Evolutionary conservation across 2,329 filamentous ascomycete genomes (phyloP).

Genomic region (Tolypocladium tundrense): DNA sequence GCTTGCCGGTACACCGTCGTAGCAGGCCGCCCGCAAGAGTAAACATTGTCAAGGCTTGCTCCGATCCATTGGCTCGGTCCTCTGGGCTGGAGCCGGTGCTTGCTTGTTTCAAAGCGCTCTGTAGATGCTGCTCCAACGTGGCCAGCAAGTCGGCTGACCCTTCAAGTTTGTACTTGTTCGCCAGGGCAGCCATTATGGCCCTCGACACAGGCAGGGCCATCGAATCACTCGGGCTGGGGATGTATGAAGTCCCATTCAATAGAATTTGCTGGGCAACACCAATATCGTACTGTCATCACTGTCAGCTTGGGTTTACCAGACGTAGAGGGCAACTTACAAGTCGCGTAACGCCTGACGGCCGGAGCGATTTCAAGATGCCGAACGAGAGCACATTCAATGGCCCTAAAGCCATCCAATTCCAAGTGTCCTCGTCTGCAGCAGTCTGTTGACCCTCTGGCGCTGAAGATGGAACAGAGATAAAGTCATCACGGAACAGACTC

Average conservation of each 20-base stretch:
- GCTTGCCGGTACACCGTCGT: constrained; percentile 25
- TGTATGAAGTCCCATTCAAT: constrained; percentile 13
- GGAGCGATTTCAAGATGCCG: constrained; percentile 27
- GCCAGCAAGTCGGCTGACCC: constrained; percentile 14
- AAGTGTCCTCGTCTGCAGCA: constrained; percentile 6
- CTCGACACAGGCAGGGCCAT: constrained; percentile 16
- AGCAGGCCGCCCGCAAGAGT: constrained; percentile 27
- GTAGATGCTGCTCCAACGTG: constrained; percentile 15
- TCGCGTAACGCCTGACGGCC: constrained; percentile 19
- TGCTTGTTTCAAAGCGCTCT: constrained; percentile 8
- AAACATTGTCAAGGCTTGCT: constrained; percentile 21
- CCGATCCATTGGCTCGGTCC: constrained; percentile 8
- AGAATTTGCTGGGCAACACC: constrained; percentile 25
- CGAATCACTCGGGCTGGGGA: constrained; percentile 1
- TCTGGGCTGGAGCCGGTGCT: constrained; percentile 1
- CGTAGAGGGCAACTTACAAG: constrained; percentile 18
- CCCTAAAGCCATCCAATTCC: constrained; percentile 21
- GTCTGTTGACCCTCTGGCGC: constrained; percentile 3
- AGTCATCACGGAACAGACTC: constrained; percentile 25
- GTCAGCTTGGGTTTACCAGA: constrained; percentile 3
- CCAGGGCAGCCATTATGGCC: constrained; percentile 29
- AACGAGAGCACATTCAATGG: constrained; percentile 24
- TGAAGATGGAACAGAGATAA: constrained; percentile 9
- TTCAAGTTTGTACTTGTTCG: constrained; percentile 34
- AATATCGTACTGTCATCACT: constrained; percentile 19